phyloP scores from a whole-genome alignment of 31 red algal genomes.

The Odonthalia washingtoniensis region DNA sequence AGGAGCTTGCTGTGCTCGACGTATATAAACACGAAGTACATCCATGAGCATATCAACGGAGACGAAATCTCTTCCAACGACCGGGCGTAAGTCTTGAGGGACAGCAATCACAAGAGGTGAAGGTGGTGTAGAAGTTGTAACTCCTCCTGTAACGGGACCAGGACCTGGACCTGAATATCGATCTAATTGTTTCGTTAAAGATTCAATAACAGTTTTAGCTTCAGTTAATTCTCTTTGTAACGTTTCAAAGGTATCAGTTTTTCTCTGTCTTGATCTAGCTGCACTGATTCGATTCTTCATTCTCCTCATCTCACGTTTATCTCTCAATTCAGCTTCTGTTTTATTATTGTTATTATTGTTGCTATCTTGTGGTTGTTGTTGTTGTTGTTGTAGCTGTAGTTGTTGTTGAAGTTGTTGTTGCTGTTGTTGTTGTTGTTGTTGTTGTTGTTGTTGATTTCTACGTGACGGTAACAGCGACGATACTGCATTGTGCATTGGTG shows the following conservation, averaged over 20 bases:
- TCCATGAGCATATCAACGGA: conserved; percentile 62
- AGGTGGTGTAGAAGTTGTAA: background rate
- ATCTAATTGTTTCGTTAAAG: conserved; percentile 48
- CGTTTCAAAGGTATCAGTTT: conserved; percentile 60
- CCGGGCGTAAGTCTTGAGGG: conserved; percentile 56
- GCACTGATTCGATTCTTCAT: conserved; percentile 70
- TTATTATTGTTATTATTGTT: conserved; percentile 4
- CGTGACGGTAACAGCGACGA: background rate
- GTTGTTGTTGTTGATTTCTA: no score
- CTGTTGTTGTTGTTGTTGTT: no score
- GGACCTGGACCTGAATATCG: background rate
- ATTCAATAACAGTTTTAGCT: conserved; percentile 58
- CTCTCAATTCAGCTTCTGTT: conserved; percentile 43
- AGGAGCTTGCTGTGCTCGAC: background rate
- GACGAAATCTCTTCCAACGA: conserved; percentile 50
- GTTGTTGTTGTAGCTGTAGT: no score
- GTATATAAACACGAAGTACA: conserved; percentile 43
- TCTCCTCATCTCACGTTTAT: conserved; percentile 50
- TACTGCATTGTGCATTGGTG: background rate
- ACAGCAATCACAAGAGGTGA: conserved; percentile 42
- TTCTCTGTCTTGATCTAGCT: conserved; percentile 44
- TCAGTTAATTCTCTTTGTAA: conserved; percentile 51
- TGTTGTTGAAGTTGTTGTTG: no score
- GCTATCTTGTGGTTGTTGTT: no score
- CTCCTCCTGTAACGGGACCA: background rate